Evolutionary conservation across 352 stramenopile genomes (phyloP).

Genomic region (Globisporangium splendens): DNA sequence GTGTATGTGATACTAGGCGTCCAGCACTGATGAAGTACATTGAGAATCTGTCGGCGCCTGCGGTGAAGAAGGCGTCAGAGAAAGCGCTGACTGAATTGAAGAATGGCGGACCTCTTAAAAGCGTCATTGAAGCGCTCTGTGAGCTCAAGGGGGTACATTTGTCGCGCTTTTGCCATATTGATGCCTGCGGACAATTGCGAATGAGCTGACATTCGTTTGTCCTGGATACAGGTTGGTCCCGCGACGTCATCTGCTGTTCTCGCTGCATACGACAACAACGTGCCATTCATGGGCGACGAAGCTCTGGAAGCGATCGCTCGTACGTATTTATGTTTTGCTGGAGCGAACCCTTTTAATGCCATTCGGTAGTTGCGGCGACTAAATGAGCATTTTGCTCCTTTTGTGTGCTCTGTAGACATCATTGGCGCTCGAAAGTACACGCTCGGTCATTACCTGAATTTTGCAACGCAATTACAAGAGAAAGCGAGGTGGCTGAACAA

Average conservation of each 20-base stretch:
- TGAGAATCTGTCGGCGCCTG: conserved; percentile 28
- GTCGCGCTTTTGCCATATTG: neutral
- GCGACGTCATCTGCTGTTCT: conserved; percentile 73
- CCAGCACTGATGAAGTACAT: conserved; percentile 78
- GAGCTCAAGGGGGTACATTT: conserved; percentile 63
- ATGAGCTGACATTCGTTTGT: conserved; percentile 1
- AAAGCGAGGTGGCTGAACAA: conserved; percentile 60
- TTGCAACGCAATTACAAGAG: conserved; percentile 40
- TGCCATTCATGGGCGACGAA: conserved; percentile 82
- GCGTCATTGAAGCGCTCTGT: conserved; percentile 45
- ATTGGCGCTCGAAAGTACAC: conserved; percentile 82
- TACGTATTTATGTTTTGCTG: conserved; percentile 13
- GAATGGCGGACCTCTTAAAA: conserved; percentile 24
- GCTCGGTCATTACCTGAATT: conserved; percentile 64
- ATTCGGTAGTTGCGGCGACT: no score
- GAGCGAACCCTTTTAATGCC: no score
- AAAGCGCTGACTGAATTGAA: conserved; percentile 33
- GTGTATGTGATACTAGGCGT: conserved; percentile 29
- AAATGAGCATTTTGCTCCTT: no score
- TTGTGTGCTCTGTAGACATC: conserved; percentile 22
- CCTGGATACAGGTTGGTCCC: conserved; percentile 48
- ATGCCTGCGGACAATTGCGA: conserved; percentile 1
- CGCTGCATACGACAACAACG: conserved; percentile 55
- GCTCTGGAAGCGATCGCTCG: conserved; percentile 65
- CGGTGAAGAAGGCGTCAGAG: conserved; percentile 45